Conservation (phyloP, 139 green algal species). For the Haematococcus lacustris region DNA sequence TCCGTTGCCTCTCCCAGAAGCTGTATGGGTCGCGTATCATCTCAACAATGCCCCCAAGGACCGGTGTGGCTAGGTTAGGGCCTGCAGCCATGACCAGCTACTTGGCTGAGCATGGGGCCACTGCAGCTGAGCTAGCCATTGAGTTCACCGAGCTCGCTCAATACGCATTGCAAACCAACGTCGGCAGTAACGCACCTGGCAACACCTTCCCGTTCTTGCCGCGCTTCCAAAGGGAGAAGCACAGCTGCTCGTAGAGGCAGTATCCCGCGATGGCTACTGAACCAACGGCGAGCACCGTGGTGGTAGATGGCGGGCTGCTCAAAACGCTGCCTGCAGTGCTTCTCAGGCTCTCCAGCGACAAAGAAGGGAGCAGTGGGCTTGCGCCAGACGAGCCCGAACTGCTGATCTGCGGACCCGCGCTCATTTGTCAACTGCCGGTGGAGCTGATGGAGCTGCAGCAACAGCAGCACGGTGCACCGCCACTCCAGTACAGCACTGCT, state of each 20-base stretch:
- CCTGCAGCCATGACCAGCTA: background rate
- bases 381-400: too few relatives aligned
- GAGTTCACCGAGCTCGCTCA: background rate
- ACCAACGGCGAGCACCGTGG: background rate
- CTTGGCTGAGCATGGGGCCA: background rate
- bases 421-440: too few relatives aligned
- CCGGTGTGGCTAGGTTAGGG: conserved; percentile 31
- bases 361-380: too few relatives aligned
- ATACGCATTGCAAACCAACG: background rate
- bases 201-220: conserved; percentile 1
- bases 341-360: too few relatives aligned
- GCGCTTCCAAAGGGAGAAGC: conserved; percentile 30
- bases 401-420: too few relatives aligned
- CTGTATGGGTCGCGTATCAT: conserved; percentile 72
- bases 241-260: conserved; percentile 48
- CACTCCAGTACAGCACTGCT: too few relatives aligned
- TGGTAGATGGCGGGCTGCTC: background rate
- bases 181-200: conserved; percentile 2
- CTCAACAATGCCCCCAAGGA: conserved; percentile 67
- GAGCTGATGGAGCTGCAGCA: too few relatives aligned
- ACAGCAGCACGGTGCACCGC: too few relatives aligned
- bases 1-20: conserved; percentile 56
- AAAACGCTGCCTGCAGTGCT: too few relatives aligned
- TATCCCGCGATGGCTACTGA: conserved; percentile 28
- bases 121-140: background rate